phyloP scores from a whole-genome alignment of 345 rosid genomes.

The sweet orange (Citrus sinensis) region DVS_A1.0 CM039163.1:49021501-49022000 shows the following conservation, averaged over 20 bases:
- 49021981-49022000: neutral
- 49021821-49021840: neutral
- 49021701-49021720: slow-evolving; percentile 3
- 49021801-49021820: slow-evolving; percentile 18
- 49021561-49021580: slow-evolving; percentile 3
- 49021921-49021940: slow-evolving; percentile 24
- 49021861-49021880: neutral
- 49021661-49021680: slow-evolving; percentile 12
- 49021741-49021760: neutral
- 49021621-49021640: neutral
- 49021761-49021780: neutral
- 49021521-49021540: slow-evolving; percentile 9
- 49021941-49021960: neutral
- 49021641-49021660: neutral
- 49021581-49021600: neutral
- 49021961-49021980: neutral
- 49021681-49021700: slow-evolving; percentile 20
- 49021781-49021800: neutral
- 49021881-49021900: neutral
- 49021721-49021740: slow-evolving; percentile 8
- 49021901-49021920: slow-evolving; percentile 11
- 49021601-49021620: neutral
- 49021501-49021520: slow-evolving; percentile 16
- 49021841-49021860: neutral
- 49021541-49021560: slow-evolving; percentile 3